Evolutionary conservation across 2,329 filamentous ascomycete species (phyloP), one percentile per base, ranked within the genome.

Genomic region (Salinomyces thailandicus): DNA sequence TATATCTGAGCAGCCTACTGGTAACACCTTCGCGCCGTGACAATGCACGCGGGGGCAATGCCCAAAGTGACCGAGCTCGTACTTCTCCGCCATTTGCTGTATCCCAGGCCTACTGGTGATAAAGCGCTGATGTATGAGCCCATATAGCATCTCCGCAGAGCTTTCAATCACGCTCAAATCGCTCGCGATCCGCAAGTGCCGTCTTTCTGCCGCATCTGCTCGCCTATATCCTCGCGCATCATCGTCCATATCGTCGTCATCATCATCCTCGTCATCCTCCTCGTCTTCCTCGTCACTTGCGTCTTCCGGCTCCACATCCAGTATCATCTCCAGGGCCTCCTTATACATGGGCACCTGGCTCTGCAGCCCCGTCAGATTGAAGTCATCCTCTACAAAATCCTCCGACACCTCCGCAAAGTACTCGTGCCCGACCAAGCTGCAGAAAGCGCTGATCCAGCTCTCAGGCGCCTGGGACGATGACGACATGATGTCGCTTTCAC

Each of bases 311-410:
- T 98, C 91, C 34, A 98, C 91, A 52, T 98, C 91, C 46, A 98
- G 72, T 49, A 98, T 96, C 89, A 98, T 95, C 75, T 98, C 91
- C 46, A 98, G 68, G 9, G 91, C 91, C 65, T 98, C 91, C 64
- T 96, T 98, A 63, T 98, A 98, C 84, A 95, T 94, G 46, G 85
- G 81, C 35, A 98, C 91, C 65, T 96, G 89, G 42, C 80, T 83
- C 63, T 94, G 86, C 54, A 98, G 71, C 33, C 91, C 91, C 1
- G 91, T 98, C 47, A 98, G 71, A 63, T 98, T 98, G 72, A 98
- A 98, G 63, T 98, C 91, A 77, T 98, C 91, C 62, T 98, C 91
- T 58, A 98, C 96, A 54, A 98, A 98, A 57, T 98, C 91, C 65
- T 98, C 91, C 31, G 85, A 91, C 34, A 98, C 89, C 68, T 98